Conservation (phyloP, 306 rosid species). For the Begonia masoniana region DNA sequence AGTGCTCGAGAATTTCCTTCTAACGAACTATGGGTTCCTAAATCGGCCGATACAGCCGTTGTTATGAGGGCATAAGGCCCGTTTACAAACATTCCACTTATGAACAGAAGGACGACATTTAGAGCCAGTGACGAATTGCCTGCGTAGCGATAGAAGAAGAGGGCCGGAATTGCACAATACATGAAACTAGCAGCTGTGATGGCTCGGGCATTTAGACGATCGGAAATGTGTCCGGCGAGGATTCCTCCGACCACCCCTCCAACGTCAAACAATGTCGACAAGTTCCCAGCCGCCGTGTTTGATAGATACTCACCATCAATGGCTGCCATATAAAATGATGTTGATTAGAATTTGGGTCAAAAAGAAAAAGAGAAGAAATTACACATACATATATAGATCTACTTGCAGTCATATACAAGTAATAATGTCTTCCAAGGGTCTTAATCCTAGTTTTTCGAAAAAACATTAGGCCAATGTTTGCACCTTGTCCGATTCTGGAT, state of each 20-base stretch:
- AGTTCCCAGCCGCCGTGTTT: constrained; percentile 54
- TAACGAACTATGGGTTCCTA: constrained; percentile 89
- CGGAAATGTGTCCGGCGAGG: constrained; percentile 90
- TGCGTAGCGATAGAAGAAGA: constrained; percentile 64
- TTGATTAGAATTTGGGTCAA: background rate
- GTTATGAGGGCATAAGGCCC: constrained; percentile 98
- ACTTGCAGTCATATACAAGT: background rate
- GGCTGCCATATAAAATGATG: constrained; percentile 38
- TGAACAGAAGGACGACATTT: constrained; percentile 56
- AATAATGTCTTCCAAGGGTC: background rate
- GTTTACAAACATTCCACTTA: constrained; percentile 87
- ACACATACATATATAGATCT: background rate
- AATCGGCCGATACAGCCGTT: constrained; percentile 93
- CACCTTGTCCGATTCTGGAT: background rate
- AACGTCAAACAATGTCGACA: constrained; percentile 86
- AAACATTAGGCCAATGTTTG: background rate
- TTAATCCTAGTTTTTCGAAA: too few species aligned
- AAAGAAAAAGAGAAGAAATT: background rate
- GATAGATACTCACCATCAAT: constrained; percentile 79
- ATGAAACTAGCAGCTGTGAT: constrained; percentile 97
- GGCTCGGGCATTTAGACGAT: constrained; percentile 78
- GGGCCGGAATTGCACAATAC: constrained; percentile 97
- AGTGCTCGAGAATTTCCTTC: constrained; percentile 78
- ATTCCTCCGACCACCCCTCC: constrained; percentile 96
- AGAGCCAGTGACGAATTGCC: constrained; percentile 52